Evolutionary conservation across 2,329 filamentous ascomycete species (phyloP), one percentile per base, ranked within the genome.

Genomic region (Madurella mycetomatis): DNA sequence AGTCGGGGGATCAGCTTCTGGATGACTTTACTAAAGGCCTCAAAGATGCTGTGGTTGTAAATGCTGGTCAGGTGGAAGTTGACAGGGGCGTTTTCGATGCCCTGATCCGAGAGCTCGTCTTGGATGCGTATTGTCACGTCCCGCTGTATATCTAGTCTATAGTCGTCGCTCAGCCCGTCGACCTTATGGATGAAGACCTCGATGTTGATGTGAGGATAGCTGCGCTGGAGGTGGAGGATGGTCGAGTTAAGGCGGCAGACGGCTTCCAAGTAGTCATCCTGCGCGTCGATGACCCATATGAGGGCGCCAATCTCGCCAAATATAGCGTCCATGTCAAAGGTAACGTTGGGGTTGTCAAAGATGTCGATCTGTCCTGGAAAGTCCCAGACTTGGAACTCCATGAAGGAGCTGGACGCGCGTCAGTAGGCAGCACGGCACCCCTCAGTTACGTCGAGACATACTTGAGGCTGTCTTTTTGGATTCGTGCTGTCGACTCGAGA

Each of bases 141-240:
- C 55, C 94, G 87, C 74, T 95, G 94, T 16, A 95, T 95, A 66
- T 99, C 94, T 55, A 92, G 85, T 68, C 94, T 92, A 77, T 94
- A 97, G 71, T 99, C 94, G 62, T 97, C 94, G 30, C 90, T 94
- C 15, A 99, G 79, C n/a, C 92, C 92, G 68, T 99, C 94, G 34
- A 96, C 92, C 71, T 99, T 99, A 80, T 99, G 94, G 64, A 99
- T 95, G 72, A 99, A 97, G 48, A 99, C 92, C 69, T 97, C 92
- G 61, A 99, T 88, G 71, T 96, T 96, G 73, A 97, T 94, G 67
- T 90, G 87, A 2, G 92, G 92, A 67, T 95, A 96, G 57, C 84
- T 85, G 61, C 90, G 85, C 68, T 96, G 90, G 1, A 99, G 83
- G 61, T 90, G 89, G 54, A 96, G 78, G 59, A 97, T 95, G 8